Conservation (phyloP, 805 yeast species). For the Lipomyces lipofer region DNA sequence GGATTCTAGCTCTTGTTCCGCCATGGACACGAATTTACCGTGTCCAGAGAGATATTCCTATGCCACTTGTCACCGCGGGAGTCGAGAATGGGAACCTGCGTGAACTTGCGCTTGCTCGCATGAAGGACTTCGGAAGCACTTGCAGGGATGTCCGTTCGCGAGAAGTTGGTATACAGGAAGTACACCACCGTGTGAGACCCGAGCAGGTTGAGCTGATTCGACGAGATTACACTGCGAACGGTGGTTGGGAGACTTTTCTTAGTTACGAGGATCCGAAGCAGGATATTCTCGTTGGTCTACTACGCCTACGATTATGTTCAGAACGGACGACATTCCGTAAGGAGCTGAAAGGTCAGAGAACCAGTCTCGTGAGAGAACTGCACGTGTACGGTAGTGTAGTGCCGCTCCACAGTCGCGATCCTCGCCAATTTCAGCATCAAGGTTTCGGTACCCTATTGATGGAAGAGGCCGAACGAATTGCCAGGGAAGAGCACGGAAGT, state of each 20-base stretch:
- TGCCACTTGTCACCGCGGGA: conserved; percentile 97
- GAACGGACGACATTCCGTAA: conserved; percentile 87
- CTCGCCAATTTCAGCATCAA: conserved; percentile 97
- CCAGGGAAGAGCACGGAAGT: conserved; percentile 92
- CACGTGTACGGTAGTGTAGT: conserved; percentile 98
- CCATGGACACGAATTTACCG: conserved; percentile 99
- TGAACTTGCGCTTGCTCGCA: conserved; percentile 92
- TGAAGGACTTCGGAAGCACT: conserved; percentile 96
- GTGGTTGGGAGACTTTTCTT: conserved; percentile 97
- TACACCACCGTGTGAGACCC: conserved; percentile 93
- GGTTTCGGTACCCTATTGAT: conserved; percentile 95
- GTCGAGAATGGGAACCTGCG: conserved; percentile 96
- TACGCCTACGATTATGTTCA: conserved; percentile 84
- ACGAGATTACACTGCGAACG: conserved; percentile 95
- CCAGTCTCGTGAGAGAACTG: conserved; percentile 93
- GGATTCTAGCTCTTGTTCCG: conserved; percentile 93
- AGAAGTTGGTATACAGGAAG: conserved; percentile 98
- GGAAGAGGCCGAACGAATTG: conserved; percentile 98
- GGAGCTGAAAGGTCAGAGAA: conserved; percentile 78
- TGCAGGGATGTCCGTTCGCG: conserved; percentile 97
- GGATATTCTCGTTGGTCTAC: conserved; percentile 88
- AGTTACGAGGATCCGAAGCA: conserved; percentile 96
- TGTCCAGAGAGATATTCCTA: conserved; percentile 98
- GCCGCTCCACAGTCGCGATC: conserved; percentile 93
- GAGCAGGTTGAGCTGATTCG: conserved; percentile 95